Percentiles rank a stretch among this genome's conserved stretches.
Evolutionary conservation across 1,284 basidiomycete species (phyloP).

Genomic region (Neonothopanus nambi): DNA sequence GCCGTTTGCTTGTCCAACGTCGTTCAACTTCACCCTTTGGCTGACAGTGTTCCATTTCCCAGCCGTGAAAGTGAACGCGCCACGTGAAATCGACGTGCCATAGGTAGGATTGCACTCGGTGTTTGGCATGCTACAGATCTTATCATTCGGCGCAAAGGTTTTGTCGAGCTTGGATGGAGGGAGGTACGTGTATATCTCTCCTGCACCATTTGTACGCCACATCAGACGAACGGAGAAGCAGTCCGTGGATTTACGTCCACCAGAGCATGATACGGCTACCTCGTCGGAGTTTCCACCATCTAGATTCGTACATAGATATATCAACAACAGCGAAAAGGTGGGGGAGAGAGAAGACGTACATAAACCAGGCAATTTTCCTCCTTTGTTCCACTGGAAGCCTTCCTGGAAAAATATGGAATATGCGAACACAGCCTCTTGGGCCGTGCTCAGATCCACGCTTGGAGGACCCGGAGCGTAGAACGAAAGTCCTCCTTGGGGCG

Average conservation of each 20-base stretch:
- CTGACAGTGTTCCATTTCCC: conserved; percentile 8
- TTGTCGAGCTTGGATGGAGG: conserved; percentile 19
- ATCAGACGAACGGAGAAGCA: conserved; percentile 43
- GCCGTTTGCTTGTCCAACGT: conserved; percentile 6
- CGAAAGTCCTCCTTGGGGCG: conserved; percentile 42
- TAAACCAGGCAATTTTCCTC: conserved; percentile 40
- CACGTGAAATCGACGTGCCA: conserved; percentile 5
- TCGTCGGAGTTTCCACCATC: conserved; percentile 35
- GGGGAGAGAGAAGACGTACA: conserved; percentile 24
- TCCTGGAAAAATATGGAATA: conserved; percentile 45
- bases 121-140: background rate
- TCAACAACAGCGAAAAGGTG: background rate
- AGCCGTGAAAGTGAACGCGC: conserved; percentile 2
- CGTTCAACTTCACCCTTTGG: conserved; percentile 11
- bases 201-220: conserved; percentile 40
- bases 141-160: background rate
- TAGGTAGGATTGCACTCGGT: conserved; percentile 4
- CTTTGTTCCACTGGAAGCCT: conserved; percentile 34
- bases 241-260: conserved; percentile 32
- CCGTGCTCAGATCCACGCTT: conserved; percentile 31
- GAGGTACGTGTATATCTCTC: conserved; percentile 44
- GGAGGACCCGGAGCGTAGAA: conserved; percentile 37
- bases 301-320: conserved; percentile 11
- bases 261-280: conserved; percentile 34
- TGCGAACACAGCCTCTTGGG: conserved; percentile 36